Percentiles rank a stretch among this genome's conserved stretches.
Conservation (phyloP, 2,329 filamentous ascomycete species). For the Curvularia spicifera region DNA sequence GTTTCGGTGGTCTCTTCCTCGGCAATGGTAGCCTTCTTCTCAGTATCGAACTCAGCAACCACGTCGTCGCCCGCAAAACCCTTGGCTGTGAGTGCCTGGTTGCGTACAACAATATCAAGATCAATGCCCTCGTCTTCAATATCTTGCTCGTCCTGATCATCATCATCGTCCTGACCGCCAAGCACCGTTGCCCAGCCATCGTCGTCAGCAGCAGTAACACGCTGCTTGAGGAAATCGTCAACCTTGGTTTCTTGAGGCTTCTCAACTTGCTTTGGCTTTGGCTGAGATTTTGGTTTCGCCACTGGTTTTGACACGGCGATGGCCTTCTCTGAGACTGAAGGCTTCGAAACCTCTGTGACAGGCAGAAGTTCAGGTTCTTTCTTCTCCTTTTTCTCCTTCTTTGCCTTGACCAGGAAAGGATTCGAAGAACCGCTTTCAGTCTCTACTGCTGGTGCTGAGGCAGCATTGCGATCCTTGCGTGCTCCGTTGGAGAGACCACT, state of each 20-base stretch:
- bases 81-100: constrained; percentile 73
- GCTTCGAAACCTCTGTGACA: constrained; percentile 16
- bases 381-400: constrained; percentile 35
- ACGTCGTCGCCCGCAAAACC: constrained; percentile 90
- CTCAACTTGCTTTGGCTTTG: constrained; percentile 22
- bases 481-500: constrained; percentile 21
- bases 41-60: constrained; percentile 76
- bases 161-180: constrained; percentile 43
- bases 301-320: constrained; percentile 25
- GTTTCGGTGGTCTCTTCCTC: constrained; percentile 84
- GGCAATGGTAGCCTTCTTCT: constrained; percentile 74
- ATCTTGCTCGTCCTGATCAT: constrained; percentile 32
- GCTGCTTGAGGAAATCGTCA: constrained; percentile 41
- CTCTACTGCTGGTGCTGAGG: constrained; percentile 11
- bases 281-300: constrained; percentile 26
- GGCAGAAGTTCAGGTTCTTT: constrained; percentile 25
- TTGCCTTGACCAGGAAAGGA: constrained; percentile 45
- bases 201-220: constrained; percentile 45
- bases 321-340: constrained; percentile 5
- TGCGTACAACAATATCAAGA: constrained; percentile 53
- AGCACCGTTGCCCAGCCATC: constrained; percentile 55
- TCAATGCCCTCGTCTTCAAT: constrained; percentile 52
- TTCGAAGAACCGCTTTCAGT: constrained; percentile 23
- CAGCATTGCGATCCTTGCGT: constrained; percentile 19
- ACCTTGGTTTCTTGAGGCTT: constrained; percentile 25